Conservation (phyloP, 345 rosid genomes). For the Arabidopsis suecica region DNA sequence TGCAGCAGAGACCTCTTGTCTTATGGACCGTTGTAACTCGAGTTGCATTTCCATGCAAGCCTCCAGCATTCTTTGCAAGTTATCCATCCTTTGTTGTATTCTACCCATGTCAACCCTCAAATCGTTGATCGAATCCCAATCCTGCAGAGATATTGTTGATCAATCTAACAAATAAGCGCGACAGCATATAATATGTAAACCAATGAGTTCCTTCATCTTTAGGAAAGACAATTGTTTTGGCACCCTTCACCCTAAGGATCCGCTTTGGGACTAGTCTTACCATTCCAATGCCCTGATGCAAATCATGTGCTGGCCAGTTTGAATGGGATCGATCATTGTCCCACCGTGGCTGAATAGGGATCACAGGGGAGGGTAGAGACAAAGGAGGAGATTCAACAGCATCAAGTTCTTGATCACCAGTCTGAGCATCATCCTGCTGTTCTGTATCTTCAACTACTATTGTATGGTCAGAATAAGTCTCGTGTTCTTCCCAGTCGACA, state of each 20-base stretch:
- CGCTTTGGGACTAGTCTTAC: slow-evolving; percentile 50
- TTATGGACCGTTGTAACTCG: slow-evolving; percentile 87
- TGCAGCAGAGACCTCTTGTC: slow-evolving; percentile 91
- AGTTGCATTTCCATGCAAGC: slow-evolving; percentile 99
- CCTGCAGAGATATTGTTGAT: slow-evolving; percentile 53
- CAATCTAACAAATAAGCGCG: not conserved
- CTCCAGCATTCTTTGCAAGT: slow-evolving; percentile 88
- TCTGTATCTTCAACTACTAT: slow-evolving; percentile 59
- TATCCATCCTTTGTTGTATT: slow-evolving; percentile 93
- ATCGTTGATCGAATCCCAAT: slow-evolving; percentile 81
- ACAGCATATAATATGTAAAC: not conserved
- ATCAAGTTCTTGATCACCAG: slow-evolving; percentile 51
- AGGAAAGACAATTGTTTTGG: not conserved
- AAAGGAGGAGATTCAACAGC: slow-evolving; percentile 54
- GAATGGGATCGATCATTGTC: slow-evolving; percentile 59
- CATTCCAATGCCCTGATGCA: slow-evolving; percentile 76
- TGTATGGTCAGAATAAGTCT: slow-evolving; percentile 53
- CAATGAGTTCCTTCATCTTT: not conserved
- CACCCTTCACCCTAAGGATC: not conserved
- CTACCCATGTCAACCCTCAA: slow-evolving; percentile 91
- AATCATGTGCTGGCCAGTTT: slow-evolving; percentile 66
- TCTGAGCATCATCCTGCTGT: slow-evolving; percentile 59
- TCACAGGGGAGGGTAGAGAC: slow-evolving; percentile 55
- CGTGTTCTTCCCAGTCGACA: slow-evolving; percentile 73
- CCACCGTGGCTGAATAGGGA: slow-evolving; percentile 67